Evolutionary conservation across 2,329 filamentous ascomycete genomes (phyloP), one percentile per base, ranked within the genome.

Genomic region (Fusarium papillatum): DNA sequence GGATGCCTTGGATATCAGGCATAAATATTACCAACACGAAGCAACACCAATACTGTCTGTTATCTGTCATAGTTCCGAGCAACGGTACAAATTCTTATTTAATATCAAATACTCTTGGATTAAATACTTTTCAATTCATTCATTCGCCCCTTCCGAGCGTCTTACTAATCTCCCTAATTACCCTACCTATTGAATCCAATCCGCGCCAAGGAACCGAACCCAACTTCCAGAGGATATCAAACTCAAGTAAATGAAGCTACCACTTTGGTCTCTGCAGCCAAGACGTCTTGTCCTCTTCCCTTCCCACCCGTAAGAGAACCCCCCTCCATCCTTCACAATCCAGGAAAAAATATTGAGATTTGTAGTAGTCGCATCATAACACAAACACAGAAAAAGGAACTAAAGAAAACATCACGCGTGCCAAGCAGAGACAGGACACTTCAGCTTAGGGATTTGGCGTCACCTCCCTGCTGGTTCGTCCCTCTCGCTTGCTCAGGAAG

Each of bases 401-500:
- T 36, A 46, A 43, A 48, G 53, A n/a, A 66, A 69, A 66, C 22
- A 64, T 63, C 48, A 66, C 29, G 55, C 63, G 39, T 43, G 55
- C 50, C 14, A 43, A 73, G 53, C 16, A 66, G 24, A 29, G 46
- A 50, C 24, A 53, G 26, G 26, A 14, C 24, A 41, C 22, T 13
- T 43, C 16, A 63, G 11, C 34, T 65, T 72, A 84, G 53, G 83
- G 75, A 75, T 85, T 83, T 48, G 84, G 84, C 62, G 85, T 84
- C 41, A 80, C 76, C 69, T 92, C 89, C 59, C 89, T 84, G 77
- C 87, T 83, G 34, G 72, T 70, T 46, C 85, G 83, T 38, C 81
- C 75, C 26, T 89, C 87, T 66, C 87, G 85, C 84, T 91, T 91
- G 79, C 87, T 85, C 74, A 92, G 79, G 80, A 92, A 89, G 80